phyloP scores from a whole-genome alignment of 2,329 filamentous ascomycete genomes.

The Colletotrichum siamense region DNA sequence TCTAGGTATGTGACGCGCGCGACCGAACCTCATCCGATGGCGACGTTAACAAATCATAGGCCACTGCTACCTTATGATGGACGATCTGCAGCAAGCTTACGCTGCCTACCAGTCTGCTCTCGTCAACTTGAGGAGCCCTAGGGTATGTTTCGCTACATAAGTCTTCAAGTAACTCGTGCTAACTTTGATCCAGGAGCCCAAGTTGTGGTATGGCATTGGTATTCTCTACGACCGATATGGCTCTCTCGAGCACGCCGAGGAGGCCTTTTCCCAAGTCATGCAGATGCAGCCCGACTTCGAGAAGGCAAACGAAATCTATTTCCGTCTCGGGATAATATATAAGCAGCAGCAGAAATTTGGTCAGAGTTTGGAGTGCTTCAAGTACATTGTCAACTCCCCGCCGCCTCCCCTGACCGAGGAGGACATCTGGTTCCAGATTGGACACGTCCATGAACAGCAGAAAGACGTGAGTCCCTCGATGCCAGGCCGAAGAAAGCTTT shows the following conservation, averaged over 20 bases:
- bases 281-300: slow-evolving; percentile 97
- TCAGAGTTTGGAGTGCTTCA: slow-evolving; percentile 97
- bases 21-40: not conserved
- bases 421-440: slow-evolving; percentile 99
- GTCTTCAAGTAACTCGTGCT: slow-evolving; percentile 19
- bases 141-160: slow-evolving; percentile 59
- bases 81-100: slow-evolving; percentile 95
- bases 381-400: slow-evolving; percentile 94
- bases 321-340: slow-evolving; percentile 98
- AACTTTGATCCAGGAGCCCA: slow-evolving; percentile 72
- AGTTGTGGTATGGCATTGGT: slow-evolving; percentile 98
- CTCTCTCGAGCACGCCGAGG: slow-evolving; percentile 94
- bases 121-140: slow-evolving; percentile 90
- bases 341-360: slow-evolving; percentile 96
- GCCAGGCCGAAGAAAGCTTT: not conserved
- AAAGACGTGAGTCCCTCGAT: slow-evolving; percentile 79
- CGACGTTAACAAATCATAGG: slow-evolving; percentile 56
- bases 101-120: slow-evolving; percentile 95
- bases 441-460: slow-evolving; percentile 97
- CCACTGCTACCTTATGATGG: slow-evolving; percentile 99
- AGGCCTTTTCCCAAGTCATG: slow-evolving; percentile 99
- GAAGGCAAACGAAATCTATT: slow-evolving; percentile 99
- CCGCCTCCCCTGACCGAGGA: slow-evolving; percentile 93
- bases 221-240: slow-evolving; percentile 97
- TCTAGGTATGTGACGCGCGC: slow-evolving; percentile 67